Conservation (phyloP, 2,329 filamentous ascomycete genomes). For the Fusarium tricinctum region DNA sequence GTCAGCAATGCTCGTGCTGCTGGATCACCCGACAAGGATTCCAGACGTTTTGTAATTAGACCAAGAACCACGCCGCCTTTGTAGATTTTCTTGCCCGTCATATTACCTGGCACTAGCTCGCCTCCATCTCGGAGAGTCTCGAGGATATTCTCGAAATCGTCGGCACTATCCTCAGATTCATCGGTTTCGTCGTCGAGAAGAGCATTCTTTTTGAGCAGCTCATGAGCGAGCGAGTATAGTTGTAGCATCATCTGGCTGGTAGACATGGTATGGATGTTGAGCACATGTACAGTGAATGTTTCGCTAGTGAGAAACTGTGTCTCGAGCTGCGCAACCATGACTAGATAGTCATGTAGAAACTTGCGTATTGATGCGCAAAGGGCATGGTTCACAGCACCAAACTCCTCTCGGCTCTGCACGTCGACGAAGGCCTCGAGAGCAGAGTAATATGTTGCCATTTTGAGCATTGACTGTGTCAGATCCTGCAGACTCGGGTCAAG, state of each 20-base stretch:
- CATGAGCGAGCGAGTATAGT: slow-evolving; percentile 87
- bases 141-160: slow-evolving; percentile 93
- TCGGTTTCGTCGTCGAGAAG: slow-evolving; percentile 85
- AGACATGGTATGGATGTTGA: slow-evolving; percentile 91
- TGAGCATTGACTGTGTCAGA: slow-evolving; percentile 88
- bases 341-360: slow-evolving; percentile 91
- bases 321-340: slow-evolving; percentile 93
- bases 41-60: slow-evolving; percentile 84
- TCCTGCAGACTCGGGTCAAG: slow-evolving; percentile 93
- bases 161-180: slow-evolving; percentile 79
- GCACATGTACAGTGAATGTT: slow-evolving; percentile 90
- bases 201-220: slow-evolving; percentile 89
- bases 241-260: slow-evolving; percentile 94
- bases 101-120: slow-evolving; percentile 81
- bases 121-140: slow-evolving; percentile 90
- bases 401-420: slow-evolving; percentile 92
- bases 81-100: slow-evolving; percentile 90
- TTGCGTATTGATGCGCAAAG: slow-evolving; percentile 95
- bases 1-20: slow-evolving; percentile 86
- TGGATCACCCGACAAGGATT: slow-evolving; percentile 93
- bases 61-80: slow-evolving; percentile 97
- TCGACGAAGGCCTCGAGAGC: slow-evolving; percentile 94
- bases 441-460: slow-evolving; percentile 93
- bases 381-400: slow-evolving; percentile 94
- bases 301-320: slow-evolving; percentile 91